phyloP scores from a whole-genome alignment of 257 asterid genomes.

The Lithospermum erythrorhizon region DNA sequence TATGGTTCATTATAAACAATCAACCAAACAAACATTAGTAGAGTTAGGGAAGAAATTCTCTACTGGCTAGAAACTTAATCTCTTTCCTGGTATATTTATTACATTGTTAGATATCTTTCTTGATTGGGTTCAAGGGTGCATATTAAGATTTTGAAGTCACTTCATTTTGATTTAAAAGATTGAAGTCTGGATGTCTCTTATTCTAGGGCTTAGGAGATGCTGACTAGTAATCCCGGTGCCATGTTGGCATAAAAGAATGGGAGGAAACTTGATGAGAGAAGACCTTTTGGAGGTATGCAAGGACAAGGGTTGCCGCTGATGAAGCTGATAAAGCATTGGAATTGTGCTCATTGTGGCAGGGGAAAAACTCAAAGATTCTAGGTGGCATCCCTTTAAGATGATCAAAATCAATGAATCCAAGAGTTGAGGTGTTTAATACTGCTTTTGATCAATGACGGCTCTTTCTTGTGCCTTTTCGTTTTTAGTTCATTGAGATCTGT shows the following conservation, averaged over 20 bases:
- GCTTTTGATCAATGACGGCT: background rate
- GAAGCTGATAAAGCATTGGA: constrained; percentile 5
- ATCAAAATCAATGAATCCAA: background rate
- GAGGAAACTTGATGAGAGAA: constrained; percentile 14
- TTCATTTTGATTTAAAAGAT: background rate
- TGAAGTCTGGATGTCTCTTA: background rate
- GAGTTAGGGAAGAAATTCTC: no score
- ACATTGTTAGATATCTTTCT: background rate
- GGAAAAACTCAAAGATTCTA: constrained; percentile 5
- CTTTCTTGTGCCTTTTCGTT: background rate
- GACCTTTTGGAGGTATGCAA: constrained; percentile 5
- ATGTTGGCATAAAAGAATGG: constrained; percentile 13
- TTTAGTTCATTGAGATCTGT: background rate
- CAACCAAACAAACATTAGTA: no score
- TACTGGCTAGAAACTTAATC: no score
- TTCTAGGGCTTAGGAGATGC: constrained; percentile 4
- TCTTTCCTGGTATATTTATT: background rate
- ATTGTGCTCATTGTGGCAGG: constrained; percentile 13
- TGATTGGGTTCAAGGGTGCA: background rate
- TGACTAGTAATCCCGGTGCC: background rate
- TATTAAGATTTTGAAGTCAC: background rate
- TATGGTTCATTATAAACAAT: no score
- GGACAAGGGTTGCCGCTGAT: background rate
- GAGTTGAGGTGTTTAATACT: background rate
- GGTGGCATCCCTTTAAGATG: constrained; percentile 17